Base-by-base conservation (phyloP, 129 eudicot genomes). In the Chrysanthemum makinoi region DNA sequence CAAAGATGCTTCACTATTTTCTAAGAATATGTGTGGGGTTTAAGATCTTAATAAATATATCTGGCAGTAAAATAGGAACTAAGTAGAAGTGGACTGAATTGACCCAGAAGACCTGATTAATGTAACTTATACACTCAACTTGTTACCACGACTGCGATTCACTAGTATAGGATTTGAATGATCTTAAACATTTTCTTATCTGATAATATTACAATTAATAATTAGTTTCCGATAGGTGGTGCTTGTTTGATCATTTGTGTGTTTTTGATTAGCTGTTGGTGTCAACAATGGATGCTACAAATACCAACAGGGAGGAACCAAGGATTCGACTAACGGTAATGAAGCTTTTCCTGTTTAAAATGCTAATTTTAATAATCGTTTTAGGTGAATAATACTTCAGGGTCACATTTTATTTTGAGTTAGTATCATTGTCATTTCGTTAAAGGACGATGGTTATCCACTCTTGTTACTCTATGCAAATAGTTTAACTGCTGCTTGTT, bases 231-330 rank as follows among this genome's bases (percentile, higher is more conserved):
- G 20, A 75, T 66, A 10, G 57, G 46, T 57, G 57, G 80, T 57
- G 74, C 68, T 67, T 55, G 39, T 66, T 57, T 66, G 57, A n/a
- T 47, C 30, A 12, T 46, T 16, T 66, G 57, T 46, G 50, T 20
- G 19, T 58, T 68, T 52, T 16, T 56, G 46, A 39, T 68, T 68
- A 68, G 65, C 69, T 58, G 69, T 14, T 59, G 51, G 22, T 46
- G 73, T 18, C 74, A 75, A 24, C 59, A 55, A 76, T 76, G 80
- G 80, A 76, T 76, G 75, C 75, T 59, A 18, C 80, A 4, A 35
- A 76, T 69, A 50, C 75, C 75, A 60, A 76, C 43, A 33, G 14
- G 69, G 80, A 76, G 19, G 75, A 68, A 48, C 61, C 75, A 49
- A 76, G 69, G 18, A 76, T 68, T 19, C 74, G 26, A 48, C 9